Evolutionary conservation across 371 early-diverging fungal genomes (phyloP), one percentile per base, ranked within the genome.

Genomic region (Mucor mucedo): DNA sequence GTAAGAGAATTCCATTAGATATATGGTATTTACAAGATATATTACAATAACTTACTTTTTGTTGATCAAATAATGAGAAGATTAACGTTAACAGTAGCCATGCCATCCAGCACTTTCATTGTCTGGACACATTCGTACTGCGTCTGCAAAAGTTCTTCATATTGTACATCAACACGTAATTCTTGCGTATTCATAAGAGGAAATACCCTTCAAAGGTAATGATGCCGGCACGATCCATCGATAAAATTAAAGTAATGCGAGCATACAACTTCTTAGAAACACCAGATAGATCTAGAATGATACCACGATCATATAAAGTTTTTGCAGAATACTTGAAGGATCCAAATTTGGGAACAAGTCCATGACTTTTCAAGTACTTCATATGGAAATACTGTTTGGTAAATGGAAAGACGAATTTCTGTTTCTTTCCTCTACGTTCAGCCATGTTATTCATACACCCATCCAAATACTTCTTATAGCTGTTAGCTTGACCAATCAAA

Each of bases 261-360:
- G 92, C 89, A 73, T 93, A 92, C 76, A 95, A 90, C 60, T 91
- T 91, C 33, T 91, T 92, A 30, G 83, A 79, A 40, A 92, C 85
- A 16, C 89, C 94, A 32, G 89, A 92, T 16, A 98, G 74, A 38
- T 91, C 89, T 14, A 97, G 70, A 41, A 99, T 76, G 7, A 99
- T 95, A 48, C 99, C 98, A 73, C 95, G 94, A 61, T 94, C 90
- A 68, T 93, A 85, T 54, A 99, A 80, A 50, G 91, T 89, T 60
- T 92, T 92, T 9, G 98, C 98, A n/a, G 93, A 90, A 79, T 96
- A 98, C 84, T 97, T 98, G 89, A 88, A 99, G 30, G 97, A 96
- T 2, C 99, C 99, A 78, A 95, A 99, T 66, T 92, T 88, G 2
- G 99, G 98, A 47, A 97, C 92, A 39, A 86, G 85, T 7, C 96